Conservation (phyloP, 805 yeast species). For the Starmera quercuum region DNA sequence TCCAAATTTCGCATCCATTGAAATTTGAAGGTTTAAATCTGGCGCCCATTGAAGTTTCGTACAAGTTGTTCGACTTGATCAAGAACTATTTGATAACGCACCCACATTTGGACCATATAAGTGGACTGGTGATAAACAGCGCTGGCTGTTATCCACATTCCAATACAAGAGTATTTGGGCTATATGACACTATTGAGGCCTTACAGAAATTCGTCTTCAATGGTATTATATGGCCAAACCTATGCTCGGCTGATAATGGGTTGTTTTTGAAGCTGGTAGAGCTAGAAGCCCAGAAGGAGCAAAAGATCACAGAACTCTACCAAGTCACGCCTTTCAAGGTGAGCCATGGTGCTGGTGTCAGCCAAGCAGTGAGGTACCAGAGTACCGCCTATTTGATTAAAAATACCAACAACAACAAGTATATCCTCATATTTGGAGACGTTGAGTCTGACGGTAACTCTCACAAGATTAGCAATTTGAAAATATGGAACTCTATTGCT, state of each 20-base stretch:
- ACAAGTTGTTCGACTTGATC: conserved; percentile 27
- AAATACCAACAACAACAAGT: conserved; percentile 23
- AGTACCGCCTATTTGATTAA: conserved; percentile 54
- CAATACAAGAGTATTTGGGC: conserved; percentile 45
- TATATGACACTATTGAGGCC: conserved; percentile 41
- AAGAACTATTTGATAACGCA: conserved; percentile 58
- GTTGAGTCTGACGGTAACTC: conserved; percentile 62
- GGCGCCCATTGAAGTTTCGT: conserved; percentile 24
- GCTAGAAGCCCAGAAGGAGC: conserved; percentile 3
- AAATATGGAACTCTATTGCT: conserved; percentile 54
- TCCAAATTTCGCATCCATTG: not conserved
- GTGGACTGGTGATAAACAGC: conserved; percentile 63
- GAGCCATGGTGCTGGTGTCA: conserved; percentile 33
- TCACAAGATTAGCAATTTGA: conserved; percentile 23
- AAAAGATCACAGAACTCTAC: conserved; percentile 3
- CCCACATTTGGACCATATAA: conserved; percentile 77
- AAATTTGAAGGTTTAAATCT: conserved; percentile 1
- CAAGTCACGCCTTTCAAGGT: conserved; percentile 28
- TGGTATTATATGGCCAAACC: conserved; percentile 74
- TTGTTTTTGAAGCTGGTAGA: conserved; percentile 18
- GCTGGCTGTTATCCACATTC: conserved; percentile 36
- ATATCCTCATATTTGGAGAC: conserved; percentile 72
- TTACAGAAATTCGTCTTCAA: conserved; percentile 58
- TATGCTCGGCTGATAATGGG: conserved; percentile 22
- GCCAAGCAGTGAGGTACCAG: conserved; percentile 19